phyloP scores from a whole-genome alignment of 495 filamentous ascomycete genomes.

The Chaetomidium leptoderma region DNA sequence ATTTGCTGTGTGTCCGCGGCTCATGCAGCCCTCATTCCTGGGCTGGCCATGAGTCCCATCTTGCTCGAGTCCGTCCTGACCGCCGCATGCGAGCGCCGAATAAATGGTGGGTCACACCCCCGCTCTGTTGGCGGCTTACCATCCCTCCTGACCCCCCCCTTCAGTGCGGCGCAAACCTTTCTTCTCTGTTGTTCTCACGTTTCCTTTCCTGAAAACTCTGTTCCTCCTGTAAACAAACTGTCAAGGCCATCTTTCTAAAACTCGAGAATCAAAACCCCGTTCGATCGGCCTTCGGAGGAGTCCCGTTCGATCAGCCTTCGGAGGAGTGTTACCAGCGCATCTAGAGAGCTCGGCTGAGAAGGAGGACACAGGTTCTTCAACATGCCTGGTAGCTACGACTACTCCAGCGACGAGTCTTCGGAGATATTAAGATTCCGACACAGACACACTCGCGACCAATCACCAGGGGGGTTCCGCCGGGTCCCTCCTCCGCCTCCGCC shows the following conservation, averaged over 20 bases:
- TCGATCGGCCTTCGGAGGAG: background rate
- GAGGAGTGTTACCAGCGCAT: background rate
- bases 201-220: conserved; percentile 4
- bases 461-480: conserved; percentile 19
- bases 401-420: conserved; percentile 8
- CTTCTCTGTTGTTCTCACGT: conserved; percentile 5
- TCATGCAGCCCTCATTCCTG: conserved; percentile 21
- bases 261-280: background rate
- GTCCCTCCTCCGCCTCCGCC: conserved; percentile 31
- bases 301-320: background rate
- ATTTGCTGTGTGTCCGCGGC: conserved; percentile 18
- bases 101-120: conserved; percentile 38
- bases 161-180: conserved; percentile 15
- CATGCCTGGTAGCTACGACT: conserved; percentile 1
- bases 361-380: background rate
- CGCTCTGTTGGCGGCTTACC: conserved; percentile 30
- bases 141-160: conserved; percentile 36
- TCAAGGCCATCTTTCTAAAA: background rate
- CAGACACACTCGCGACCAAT: conserved; percentile 8
- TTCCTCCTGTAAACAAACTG: background rate
- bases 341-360: background rate
- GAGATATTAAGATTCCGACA: background rate
- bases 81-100: conserved; percentile 23
- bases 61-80: conserved; percentile 16
- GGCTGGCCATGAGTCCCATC: background rate